These are phyloP conservation scores for Cytospora mali DNA, from an alignment of 2,329 filamentous ascomycete genomes.

Conservation along the genomic window DNA sequence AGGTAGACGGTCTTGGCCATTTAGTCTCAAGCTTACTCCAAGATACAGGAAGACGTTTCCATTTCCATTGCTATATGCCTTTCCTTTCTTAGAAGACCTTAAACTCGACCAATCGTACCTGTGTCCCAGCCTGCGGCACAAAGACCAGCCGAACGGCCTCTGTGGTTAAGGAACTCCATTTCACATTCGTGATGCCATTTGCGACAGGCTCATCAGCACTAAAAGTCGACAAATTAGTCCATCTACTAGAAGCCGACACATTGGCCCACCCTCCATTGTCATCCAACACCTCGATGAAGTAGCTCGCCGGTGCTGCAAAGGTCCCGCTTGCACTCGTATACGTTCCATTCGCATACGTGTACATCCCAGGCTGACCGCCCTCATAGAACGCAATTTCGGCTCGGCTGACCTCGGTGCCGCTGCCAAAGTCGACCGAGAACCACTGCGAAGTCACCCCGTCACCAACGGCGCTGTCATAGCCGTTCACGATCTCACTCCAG, in stretches of 20 bases:
- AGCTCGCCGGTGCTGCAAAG: slow-evolving; percentile 35
- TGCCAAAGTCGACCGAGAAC: slow-evolving; percentile 43
- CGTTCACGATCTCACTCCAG: slow-evolving; percentile 42
- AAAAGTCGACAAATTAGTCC: slow-evolving; percentile 35
- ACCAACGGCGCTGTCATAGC: slow-evolving; percentile 40
- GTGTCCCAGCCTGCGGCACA: slow-evolving; percentile 36
- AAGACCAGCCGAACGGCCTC: slow-evolving; percentile 38
- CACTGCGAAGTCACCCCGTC: slow-evolving; percentile 36
- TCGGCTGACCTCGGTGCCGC: slow-evolving; percentile 33
- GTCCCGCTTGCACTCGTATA: slow-evolving; percentile 19
- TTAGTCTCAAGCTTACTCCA: slow-evolving; percentile 10
- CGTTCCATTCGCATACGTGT: slow-evolving; percentile 22
- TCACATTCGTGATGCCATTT: slow-evolving; percentile 41
- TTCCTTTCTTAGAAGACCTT: slow-evolving; percentile 37
- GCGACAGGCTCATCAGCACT: slow-evolving; percentile 33
- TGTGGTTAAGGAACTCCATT: slow-evolving; percentile 35
- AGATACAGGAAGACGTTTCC: slow-evolving; percentile 4
- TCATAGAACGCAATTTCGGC: slow-evolving; percentile 43
- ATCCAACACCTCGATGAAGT: slow-evolving; percentile 35
- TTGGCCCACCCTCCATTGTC: slow-evolving; percentile 35
- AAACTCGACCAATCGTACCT: slow-evolving; percentile 42
- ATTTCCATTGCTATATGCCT: neutral
- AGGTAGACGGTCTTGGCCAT: slow-evolving; percentile 18
- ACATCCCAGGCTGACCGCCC: slow-evolving; percentile 32
- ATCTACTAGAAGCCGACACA: slow-evolving; percentile 33